phyloP scores from a whole-genome alignment of 1,284 basidiomycete species.

The Papiliotrema terrestris region DNA sequence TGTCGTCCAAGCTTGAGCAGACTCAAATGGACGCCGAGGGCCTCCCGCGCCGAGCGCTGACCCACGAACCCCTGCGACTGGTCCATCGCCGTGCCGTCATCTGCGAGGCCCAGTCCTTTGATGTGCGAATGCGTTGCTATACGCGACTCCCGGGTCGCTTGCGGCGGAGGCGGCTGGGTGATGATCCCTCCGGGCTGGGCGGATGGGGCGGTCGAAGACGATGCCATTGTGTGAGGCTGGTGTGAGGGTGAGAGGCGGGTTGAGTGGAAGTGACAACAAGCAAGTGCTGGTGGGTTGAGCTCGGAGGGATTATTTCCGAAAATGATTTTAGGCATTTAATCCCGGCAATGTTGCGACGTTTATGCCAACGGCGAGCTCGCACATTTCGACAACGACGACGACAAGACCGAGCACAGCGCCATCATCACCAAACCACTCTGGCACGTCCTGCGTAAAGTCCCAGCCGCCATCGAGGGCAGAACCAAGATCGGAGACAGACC shows the following conservation, averaged over 20 bases:
- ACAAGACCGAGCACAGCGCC: background rate
- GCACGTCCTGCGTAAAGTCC: too few relatives aligned
- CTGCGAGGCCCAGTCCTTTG: conserved; percentile 86
- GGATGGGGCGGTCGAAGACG: conserved; percentile 13
- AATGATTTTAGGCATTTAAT: conserved; percentile 5
- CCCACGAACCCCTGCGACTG: conserved; percentile 87
- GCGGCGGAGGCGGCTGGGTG: conserved; percentile 43
- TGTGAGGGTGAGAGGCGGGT: background rate
- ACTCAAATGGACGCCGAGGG: conserved; percentile 44
- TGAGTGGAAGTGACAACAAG: background rate
- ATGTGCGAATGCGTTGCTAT: conserved; percentile 50
- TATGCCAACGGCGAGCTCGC: background rate
- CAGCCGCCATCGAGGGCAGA: too few relatives aligned
- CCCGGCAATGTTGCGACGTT: background rate
- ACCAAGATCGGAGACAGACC: too few relatives aligned
- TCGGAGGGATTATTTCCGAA: background rate
- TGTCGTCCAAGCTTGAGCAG: conserved; percentile 43
- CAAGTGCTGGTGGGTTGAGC: background rate
- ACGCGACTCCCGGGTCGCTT: conserved; percentile 45
- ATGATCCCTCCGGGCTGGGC: conserved; percentile 31
- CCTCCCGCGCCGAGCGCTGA: conserved; percentile 86
- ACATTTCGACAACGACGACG: background rate
- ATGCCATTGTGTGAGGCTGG: background rate
- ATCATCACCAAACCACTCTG: background rate
- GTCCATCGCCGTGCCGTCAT: conserved; percentile 73